Evolutionary conservation across 2,329 filamentous ascomycete species (phyloP).

Genomic region (Gremmenia infestans): DNA sequence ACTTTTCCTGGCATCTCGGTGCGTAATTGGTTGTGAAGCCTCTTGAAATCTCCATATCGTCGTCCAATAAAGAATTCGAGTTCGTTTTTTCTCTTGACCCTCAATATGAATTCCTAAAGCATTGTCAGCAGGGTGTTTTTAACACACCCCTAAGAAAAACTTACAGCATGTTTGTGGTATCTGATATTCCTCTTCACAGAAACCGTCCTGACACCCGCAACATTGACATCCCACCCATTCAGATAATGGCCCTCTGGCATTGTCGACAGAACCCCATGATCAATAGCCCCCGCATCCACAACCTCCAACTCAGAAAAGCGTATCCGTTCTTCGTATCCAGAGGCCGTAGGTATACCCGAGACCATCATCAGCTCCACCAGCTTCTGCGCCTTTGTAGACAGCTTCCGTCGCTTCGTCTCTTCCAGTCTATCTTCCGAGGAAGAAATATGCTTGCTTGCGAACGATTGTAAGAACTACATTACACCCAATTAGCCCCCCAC

Average conservation of each 20-base stretch:
- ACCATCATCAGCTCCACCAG: constrained; percentile 99
- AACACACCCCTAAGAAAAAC: no score
- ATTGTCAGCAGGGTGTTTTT: no score
- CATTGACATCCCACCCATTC: constrained; percentile 96
- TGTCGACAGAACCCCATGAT: constrained; percentile 80
- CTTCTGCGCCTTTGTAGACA: constrained; percentile 91
- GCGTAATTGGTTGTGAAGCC: constrained; percentile 72
- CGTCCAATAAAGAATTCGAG: constrained; percentile 75
- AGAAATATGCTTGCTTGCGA: constrained; percentile 94
- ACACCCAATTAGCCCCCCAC: neutral
- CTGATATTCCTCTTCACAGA: constrained; percentile 81
- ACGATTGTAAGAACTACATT: constrained; percentile 84
- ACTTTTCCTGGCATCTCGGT: constrained; percentile 88
- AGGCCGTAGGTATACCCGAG: constrained; percentile 89
- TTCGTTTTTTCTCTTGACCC: constrained; percentile 73
- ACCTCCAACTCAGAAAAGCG: constrained; percentile 96
- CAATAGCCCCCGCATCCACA: constrained; percentile 87
- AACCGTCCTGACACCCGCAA: constrained; percentile 79
- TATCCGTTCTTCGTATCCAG: constrained; percentile 95
- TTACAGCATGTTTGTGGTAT: constrained; percentile 84
- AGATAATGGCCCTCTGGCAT: constrained; percentile 87
- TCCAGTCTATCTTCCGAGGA: constrained; percentile 94
- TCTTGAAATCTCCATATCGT: constrained; percentile 82
- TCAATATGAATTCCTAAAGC: constrained; percentile 72
- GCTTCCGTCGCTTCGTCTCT: constrained; percentile 89